These are phyloP conservation scores for Xerocomellus chrysenteron DNA, from an alignment of 768 basidiomycete species.

Conservation along the genomic window DNA sequence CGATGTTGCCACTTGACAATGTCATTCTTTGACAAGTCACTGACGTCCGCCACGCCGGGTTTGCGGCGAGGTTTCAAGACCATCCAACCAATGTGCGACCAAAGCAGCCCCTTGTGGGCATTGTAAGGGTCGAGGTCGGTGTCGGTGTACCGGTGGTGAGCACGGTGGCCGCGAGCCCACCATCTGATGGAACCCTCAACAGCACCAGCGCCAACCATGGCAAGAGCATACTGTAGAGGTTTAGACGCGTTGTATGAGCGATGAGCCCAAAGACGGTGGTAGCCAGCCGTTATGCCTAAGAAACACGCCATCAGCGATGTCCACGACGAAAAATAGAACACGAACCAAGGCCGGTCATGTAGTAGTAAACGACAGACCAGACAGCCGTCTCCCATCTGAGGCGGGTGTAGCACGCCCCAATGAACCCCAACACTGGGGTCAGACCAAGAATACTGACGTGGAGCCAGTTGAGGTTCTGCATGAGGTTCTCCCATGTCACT, in stretches of 20 bases:
- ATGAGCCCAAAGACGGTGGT: slow-evolving; percentile 97
- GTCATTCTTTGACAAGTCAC: slow-evolving; percentile 76
- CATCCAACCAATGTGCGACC: slow-evolving; percentile 94
- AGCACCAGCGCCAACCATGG: slow-evolving; percentile 85
- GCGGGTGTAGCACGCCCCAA: slow-evolving; percentile 66
- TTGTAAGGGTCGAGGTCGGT: slow-evolving; percentile 96
- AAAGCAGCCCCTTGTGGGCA: slow-evolving; percentile 84
- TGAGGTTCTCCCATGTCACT: slow-evolving; percentile 56
- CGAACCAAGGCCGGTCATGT: slow-evolving; percentile 78
- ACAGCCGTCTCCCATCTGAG: slow-evolving; percentile 72
- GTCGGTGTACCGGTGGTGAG: slow-evolving; percentile 96
- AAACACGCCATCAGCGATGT: slow-evolving; percentile 31
- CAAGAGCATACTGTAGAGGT: slow-evolving; percentile 82
- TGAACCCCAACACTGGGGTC: slow-evolving; percentile 70
- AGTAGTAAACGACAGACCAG: slow-evolving; percentile 70
- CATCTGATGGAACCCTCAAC: slow-evolving; percentile 97
- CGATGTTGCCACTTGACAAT: slow-evolving; percentile 88
- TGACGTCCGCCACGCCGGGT: slow-evolving; percentile 88
- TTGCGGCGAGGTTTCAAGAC: slow-evolving; percentile 84
- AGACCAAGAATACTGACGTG: slow-evolving; percentile 69
- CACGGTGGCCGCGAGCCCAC: slow-evolving; percentile 98
- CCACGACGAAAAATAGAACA: slow-evolving; percentile 31
- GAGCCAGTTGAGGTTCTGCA: slow-evolving; percentile 73
- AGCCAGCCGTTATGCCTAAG: slow-evolving; percentile 85
- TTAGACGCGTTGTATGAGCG: slow-evolving; percentile 89